Base-by-base conservation (phyloP, 2,329 filamentous ascomycete genomes). In the Beauveria sp. region DNA sequence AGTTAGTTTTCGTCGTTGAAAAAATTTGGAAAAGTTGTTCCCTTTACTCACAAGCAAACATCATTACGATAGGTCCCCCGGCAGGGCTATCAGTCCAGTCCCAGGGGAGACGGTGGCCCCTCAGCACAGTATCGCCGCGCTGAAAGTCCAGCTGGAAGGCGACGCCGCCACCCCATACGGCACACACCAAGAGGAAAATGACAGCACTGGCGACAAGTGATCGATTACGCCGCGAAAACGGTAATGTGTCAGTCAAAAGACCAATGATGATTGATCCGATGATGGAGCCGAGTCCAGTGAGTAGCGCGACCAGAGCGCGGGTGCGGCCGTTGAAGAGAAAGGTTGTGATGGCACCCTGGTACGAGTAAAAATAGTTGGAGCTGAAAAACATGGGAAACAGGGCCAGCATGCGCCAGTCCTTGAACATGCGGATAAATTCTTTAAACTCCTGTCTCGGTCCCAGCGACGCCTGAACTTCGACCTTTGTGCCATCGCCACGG, bases 331-430 rank as follows among this genome's bases (percentile, higher is more conserved):
- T 86, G 78, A 91, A 91, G 65, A 85, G 82, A 52, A 83, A 81
- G 26, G 78, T 76, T 68, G 91, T 91, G 74, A 91, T 80, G 63
- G 79, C 81, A 69, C 89, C 90, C 67, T 91, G 89, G 71, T 91
- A 92, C 58, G 84, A 84, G 74, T 89, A 89, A 74, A 91, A 92
- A 86, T 87, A 90, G 72, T 91, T 91, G 70, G 85, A 88, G 47
- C 86, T 82, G 71, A 88, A 81, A n/a, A 34, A 62, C 58, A 61
- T 61, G 51, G 58, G 51, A 22, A 55, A 50, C 2, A 55, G 43
- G 8, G 51, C 58, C 28, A 55, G 50, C 50, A 55, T 61, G 42
- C 49, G 65, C 65, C 65, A 66, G 56, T 66, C 63, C 52, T 62
- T 65, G 62, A 66, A 66, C 59, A 66, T 64, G 9, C 52, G 57